phyloP scores from a whole-genome alignment of 176 grass and related monocot species.

The Phoenix roebelenii region DNA sequence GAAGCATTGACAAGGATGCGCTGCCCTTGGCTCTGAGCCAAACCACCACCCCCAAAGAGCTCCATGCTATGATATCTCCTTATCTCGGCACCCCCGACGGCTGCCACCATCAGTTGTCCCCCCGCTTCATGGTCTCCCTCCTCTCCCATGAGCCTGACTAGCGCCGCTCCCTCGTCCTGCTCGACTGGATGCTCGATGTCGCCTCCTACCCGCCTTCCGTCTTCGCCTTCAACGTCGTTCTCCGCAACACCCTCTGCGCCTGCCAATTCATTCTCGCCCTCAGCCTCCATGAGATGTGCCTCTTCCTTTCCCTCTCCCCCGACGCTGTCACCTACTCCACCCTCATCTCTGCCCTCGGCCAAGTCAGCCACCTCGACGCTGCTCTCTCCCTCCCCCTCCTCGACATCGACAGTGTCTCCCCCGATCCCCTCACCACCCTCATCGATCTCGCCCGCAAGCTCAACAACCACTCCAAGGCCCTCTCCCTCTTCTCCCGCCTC shows the following conservation, averaged over 20 bases:
- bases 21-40: conserved; percentile 40
- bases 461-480: conserved; percentile 58
- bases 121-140: conserved; percentile 80
- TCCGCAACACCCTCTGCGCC: conserved; percentile 51
- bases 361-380: conserved; percentile 52
- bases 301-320: conserved; percentile 22
- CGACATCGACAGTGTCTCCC: conserved; percentile 52
- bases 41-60: conserved; percentile 39
- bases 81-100: conserved; percentile 21
- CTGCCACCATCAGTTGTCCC: conserved; percentile 25
- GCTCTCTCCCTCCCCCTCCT: conserved; percentile 77
- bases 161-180: conserved; percentile 70
- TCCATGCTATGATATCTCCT: conserved; percentile 40
- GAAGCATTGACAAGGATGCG: conserved; percentile 31
- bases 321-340: conserved; percentile 92
- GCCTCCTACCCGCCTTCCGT: conserved; percentile 31
- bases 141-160: conserved; percentile 59
- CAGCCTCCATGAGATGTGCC: conserved; percentile 74
- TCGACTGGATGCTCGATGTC: conserved; percentile 47
- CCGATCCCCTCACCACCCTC: conserved; percentile 70
- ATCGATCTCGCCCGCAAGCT: conserved; percentile 61
- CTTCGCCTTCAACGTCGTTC: conserved; percentile 68
- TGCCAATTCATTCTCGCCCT: conserved; percentile 47
- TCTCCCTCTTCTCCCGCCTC: conserved; percentile 78
- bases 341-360: conserved; percentile 72